phyloP scores from a whole-genome alignment of 2,329 filamentous ascomycete genomes.

The Colletotrichum lindemuthianum region DNA sequence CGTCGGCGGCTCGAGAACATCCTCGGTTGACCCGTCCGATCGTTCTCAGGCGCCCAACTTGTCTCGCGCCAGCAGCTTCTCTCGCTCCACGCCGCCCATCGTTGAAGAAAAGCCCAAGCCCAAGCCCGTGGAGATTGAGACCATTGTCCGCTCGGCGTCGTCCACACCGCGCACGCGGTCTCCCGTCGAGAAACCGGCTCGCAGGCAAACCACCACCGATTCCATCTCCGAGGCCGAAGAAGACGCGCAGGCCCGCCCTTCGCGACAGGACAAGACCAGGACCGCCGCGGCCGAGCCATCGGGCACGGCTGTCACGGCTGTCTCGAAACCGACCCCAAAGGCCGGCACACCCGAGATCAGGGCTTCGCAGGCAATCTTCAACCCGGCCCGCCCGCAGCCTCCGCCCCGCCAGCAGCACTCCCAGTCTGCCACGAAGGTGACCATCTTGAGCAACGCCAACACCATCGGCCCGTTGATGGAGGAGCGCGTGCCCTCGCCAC shows the following conservation, averaged over 20 bases:
- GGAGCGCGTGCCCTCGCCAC: conserved; percentile 44
- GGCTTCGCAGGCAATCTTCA: conserved; percentile 38
- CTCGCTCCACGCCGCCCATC: conserved; percentile 49
- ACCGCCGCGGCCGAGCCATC: conserved; percentile 11
- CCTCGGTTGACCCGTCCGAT: conserved; percentile 57
- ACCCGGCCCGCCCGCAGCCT: conserved; percentile 33
- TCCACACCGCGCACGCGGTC: conserved; percentile 42
- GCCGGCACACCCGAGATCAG: conserved; percentile 25
- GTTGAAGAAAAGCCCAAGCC: conserved; percentile 49
- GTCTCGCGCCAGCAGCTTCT: conserved; percentile 52
- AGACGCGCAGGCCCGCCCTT: conserved; percentile 38
- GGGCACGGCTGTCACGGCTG: conserved; percentile 5
- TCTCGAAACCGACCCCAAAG: conserved; percentile 21
- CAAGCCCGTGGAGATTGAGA: conserved; percentile 38
- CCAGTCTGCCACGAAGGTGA: conserved; percentile 47
- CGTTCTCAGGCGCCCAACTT: conserved; percentile 53
- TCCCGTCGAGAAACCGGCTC: conserved; percentile 45
- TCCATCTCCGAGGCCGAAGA: conserved; percentile 59
- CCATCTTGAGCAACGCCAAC: conserved; percentile 45
- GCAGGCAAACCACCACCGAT: conserved; percentile 40
- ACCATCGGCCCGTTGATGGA: conserved; percentile 47
- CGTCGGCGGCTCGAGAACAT: conserved; percentile 56
- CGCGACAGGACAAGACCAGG: conserved; percentile 18
- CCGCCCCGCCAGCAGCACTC: conserved; percentile 37
- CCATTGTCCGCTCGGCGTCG: conserved; percentile 28